Conservation (phyloP, 1,139 yeast genomes). For the Nadsonia commutata region DNA sequence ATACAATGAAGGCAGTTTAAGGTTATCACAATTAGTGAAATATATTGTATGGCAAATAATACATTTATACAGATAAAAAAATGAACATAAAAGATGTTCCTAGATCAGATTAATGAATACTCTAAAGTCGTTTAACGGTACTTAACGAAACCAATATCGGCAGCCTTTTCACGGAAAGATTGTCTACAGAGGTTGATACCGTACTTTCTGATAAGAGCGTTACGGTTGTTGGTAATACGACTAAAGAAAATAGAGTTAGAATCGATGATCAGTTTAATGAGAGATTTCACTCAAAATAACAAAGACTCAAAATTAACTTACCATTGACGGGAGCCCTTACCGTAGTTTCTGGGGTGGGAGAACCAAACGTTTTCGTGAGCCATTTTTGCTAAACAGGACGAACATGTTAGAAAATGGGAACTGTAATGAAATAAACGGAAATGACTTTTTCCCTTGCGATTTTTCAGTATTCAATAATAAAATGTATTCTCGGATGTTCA, state of each 20-base stretch:
- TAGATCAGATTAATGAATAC: not conserved
- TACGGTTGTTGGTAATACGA: slow-evolving; percentile 98
- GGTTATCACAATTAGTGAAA: not conserved
- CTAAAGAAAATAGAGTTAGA: not conserved
- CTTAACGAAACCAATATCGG: slow-evolving; percentile 98
- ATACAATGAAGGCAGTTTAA: slow-evolving; percentile 4
- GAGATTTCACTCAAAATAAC: not conserved
- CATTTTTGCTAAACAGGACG: slow-evolving; percentile 49
- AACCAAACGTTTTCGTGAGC: slow-evolving; percentile 99
- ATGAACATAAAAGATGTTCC: not conserved
- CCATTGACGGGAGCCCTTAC: slow-evolving; percentile 99
- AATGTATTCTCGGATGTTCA: too few relatives aligned
- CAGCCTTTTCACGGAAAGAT: slow-evolving; percentile 99
- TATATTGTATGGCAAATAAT: not conserved
- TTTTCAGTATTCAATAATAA: too few relatives aligned
- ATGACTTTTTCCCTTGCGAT: too few relatives aligned
- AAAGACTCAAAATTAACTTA: not conserved
- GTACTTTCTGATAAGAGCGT: slow-evolving; percentile 99
- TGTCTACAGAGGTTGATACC: slow-evolving; percentile 99
- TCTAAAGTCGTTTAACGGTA: slow-evolving; percentile 55
- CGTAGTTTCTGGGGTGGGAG: slow-evolving; percentile 99
- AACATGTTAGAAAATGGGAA: too few relatives aligned
- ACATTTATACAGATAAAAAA: not conserved
- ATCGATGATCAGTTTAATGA: not conserved
- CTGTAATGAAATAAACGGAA: too few relatives aligned